Conservation (phyloP, 169 alveolate species). For the Eimeria tenella region DNA sequence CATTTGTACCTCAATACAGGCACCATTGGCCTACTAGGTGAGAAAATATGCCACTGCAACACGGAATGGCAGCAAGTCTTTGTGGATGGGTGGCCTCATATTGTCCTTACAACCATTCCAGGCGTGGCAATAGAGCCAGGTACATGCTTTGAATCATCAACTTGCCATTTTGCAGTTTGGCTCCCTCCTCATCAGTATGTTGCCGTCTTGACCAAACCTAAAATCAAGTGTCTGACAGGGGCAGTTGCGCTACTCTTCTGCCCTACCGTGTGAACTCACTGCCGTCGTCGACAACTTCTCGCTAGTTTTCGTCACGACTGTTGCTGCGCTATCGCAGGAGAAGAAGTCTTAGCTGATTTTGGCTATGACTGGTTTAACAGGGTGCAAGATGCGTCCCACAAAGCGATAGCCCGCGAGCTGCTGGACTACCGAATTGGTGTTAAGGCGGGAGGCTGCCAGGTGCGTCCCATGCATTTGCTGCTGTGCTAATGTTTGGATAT, state of each 20-base stretch:
- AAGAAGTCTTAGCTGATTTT: conserved; percentile 94
- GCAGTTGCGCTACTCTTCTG: neutral
- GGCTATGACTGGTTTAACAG: conserved; percentile 93
- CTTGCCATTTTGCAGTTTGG: neutral
- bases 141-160: neutral
- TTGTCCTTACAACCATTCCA: conserved; percentile 85
- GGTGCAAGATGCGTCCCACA: conserved; percentile 89
- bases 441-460: conserved; percentile 57
- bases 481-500: neutral
- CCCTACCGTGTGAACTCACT: neutral
- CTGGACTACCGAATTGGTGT: conserved; percentile 84
- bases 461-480: neutral
- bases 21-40: conserved; percentile 86
- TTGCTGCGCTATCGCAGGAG: conserved; percentile 83
- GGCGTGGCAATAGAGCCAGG: conserved; percentile 85
- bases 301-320: neutral
- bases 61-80: conserved; percentile 93
- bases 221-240: neutral
- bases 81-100: conserved; percentile 87
- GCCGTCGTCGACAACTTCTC: neutral
- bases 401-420: conserved; percentile 84
- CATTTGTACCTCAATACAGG: neutral
- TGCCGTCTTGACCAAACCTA: no score
- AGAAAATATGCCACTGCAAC: conserved; percentile 88
- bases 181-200: neutral